Evolutionary conservation across 371 early-diverging fungal genomes (phyloP).

Genomic region (Syncephalastrum sp.): DNA sequence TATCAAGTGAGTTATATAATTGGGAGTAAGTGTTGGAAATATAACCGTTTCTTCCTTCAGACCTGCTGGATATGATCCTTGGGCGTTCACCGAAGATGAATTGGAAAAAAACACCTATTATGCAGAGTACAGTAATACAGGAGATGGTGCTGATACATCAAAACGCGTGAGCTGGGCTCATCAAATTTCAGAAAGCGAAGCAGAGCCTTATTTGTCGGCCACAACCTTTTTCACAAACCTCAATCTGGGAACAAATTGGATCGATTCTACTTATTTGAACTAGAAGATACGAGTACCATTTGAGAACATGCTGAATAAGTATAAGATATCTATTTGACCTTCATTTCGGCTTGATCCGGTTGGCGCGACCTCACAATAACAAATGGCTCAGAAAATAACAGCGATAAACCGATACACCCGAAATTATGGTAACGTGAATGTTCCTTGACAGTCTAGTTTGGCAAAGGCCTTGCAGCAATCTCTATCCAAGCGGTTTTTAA

Average conservation of each 20-base stretch:
- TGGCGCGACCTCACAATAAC: too few relatives aligned
- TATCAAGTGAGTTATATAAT: conserved; percentile 6
- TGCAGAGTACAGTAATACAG: conserved; percentile 14
- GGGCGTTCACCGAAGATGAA: conserved; percentile 13
- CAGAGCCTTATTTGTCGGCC: conserved; percentile 4
- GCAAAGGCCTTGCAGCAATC: too few relatives aligned
- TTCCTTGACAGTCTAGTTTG: too few relatives aligned
- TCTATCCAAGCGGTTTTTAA: too few relatives aligned
- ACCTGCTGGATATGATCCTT: conserved; percentile 11
- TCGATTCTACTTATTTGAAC: conserved; percentile 7
- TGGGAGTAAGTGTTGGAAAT: too few relatives aligned
- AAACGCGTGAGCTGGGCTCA: conserved; percentile 11
- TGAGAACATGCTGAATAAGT: too few relatives aligned
- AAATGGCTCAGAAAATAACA: too few relatives aligned
- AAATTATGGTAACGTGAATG: too few relatives aligned
- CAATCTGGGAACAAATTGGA: conserved; percentile 9
- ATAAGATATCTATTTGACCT: too few relatives aligned
- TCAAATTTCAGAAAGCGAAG: conserved; percentile 9
- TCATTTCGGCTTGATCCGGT: too few relatives aligned
- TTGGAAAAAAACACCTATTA: conserved; percentile 8
- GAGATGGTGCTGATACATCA: conserved; percentile 11
- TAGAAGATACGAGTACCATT: background rate
- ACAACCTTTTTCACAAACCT: conserved; percentile 10
- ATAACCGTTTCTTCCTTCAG: background rate
- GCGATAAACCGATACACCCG: too few relatives aligned